Conservation (phyloP, 2,329 filamentous ascomycete species). For the Phyllosticta citriasiana region DNA sequence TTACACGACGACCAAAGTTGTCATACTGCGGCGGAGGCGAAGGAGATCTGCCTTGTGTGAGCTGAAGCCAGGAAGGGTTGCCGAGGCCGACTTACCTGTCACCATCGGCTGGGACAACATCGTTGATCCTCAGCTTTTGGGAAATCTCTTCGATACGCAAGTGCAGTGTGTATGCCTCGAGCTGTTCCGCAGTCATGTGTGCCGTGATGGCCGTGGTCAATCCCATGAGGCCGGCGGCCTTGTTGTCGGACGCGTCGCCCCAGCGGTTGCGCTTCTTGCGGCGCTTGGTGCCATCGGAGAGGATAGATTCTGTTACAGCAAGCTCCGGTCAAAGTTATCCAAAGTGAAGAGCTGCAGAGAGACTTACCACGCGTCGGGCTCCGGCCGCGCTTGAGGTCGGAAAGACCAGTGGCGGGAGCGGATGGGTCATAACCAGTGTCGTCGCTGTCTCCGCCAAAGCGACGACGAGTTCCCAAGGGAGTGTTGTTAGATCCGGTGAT, state of each 20-base stretch:
- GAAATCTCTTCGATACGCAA: conserved; percentile 98
- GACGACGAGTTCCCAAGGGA: conserved; percentile 73
- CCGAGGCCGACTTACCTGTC: conserved; percentile 59
- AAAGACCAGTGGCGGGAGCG: conserved; percentile 34
- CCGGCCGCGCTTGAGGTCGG: conserved; percentile 71
- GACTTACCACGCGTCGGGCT: conserved; percentile 60
- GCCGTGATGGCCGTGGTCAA: conserved; percentile 92
- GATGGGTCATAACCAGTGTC: conserved; percentile 37
- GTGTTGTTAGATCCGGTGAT: conserved; percentile 99
- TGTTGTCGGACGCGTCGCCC: conserved; percentile 96
- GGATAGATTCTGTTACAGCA: conserved; percentile 14
- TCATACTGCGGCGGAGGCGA: conserved; percentile 96
- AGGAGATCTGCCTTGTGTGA: conserved; percentile 57
- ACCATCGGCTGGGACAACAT: conserved; percentile 93
- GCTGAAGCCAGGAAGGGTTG: conserved; percentile 3
- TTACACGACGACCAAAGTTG: conserved; percentile 98
- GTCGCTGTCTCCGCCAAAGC: conserved; percentile 52
- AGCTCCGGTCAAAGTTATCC: background rate
- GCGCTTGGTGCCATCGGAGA: conserved; percentile 65
- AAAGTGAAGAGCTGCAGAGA: background rate
- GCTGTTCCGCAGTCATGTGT: conserved; percentile 96
- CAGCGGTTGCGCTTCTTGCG: conserved; percentile 98
- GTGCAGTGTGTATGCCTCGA: conserved; percentile 93
- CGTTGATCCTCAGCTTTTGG: conserved; percentile 97
- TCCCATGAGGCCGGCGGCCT: conserved; percentile 95